Evolutionary conservation across 345 rosid genomes (phyloP).

Genomic region (Acer saccharum): DNA sequence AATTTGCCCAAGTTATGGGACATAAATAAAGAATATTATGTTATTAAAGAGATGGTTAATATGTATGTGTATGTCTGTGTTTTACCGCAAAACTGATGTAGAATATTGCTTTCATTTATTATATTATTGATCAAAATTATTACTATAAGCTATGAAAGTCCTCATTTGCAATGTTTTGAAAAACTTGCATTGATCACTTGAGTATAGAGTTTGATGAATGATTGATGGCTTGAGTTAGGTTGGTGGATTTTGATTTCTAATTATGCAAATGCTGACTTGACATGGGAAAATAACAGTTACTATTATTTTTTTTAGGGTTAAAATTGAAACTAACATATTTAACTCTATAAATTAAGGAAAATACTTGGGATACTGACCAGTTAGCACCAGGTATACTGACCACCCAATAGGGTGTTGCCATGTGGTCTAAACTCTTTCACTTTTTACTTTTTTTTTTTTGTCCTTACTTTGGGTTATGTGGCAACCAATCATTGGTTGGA

Average conservation of each 20-base stretch:
- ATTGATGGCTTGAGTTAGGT: too few relatives aligned
- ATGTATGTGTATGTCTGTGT: neutral
- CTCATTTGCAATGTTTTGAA: neutral
- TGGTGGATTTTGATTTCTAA: neutral
- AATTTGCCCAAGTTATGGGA: neutral
- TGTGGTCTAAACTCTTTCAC: too few relatives aligned
- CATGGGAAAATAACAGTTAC: neutral
- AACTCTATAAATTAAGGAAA: too few relatives aligned
- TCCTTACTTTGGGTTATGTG: too few relatives aligned
- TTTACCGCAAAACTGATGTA: neutral
- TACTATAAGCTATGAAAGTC: neutral
- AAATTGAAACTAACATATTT: too few relatives aligned
- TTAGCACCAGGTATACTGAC: too few relatives aligned
- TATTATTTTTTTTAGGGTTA: too few relatives aligned
- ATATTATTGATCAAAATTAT: neutral
- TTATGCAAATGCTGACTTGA: neutral
- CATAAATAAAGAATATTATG: slow-evolving; percentile 4
- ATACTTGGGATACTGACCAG: too few relatives aligned
- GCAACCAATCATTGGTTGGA: too few relatives aligned
- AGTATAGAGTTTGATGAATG: neutral
- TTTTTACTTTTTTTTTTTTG: too few relatives aligned
- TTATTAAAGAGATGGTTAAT: neutral
- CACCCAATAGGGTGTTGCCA: too few relatives aligned
- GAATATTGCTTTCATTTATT: neutral
- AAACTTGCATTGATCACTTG: too few relatives aligned